Conservation (phyloP, 2,329 filamentous ascomycete species). For the Arachnomyces sp. region DNA sequence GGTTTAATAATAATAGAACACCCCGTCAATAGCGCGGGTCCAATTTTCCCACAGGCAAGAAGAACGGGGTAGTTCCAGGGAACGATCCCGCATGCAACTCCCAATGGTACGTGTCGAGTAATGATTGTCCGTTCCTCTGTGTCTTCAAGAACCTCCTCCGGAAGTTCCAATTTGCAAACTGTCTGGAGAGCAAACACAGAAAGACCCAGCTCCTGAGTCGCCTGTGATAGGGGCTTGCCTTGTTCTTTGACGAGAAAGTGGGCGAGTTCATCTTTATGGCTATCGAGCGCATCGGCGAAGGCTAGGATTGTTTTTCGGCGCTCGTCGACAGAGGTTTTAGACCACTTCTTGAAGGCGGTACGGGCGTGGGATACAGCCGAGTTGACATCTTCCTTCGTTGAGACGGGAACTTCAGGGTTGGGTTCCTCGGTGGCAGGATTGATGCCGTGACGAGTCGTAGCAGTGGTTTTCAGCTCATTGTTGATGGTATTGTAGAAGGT, state of each 20-base stretch:
- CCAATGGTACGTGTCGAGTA: conserved; percentile 31
- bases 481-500: conserved; percentile 47
- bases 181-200: conserved; percentile 14
- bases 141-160: conserved; percentile 42
- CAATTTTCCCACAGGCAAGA: conserved; percentile 43
- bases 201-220: conserved; percentile 20
- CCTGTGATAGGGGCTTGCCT: conserved; percentile 30
- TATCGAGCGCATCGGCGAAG: conserved; percentile 28
- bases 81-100: conserved; percentile 45
- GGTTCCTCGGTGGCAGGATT: conserved; percentile 45
- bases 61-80: conserved; percentile 50
- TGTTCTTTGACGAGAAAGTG: conserved; percentile 36
- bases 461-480: conserved; percentile 38
- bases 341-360: conserved; percentile 42
- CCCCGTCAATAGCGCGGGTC: conserved; percentile 42
- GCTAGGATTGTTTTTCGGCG: conserved; percentile 24
- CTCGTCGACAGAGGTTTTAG: conserved; percentile 25
- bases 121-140: conserved; percentile 30
- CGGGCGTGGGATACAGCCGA: conserved; percentile 42
- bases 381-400: conserved; percentile 42
- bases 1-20: conserved; percentile 49
- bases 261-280: conserved; percentile 27
- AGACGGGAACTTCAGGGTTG: conserved; percentile 45
- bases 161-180: conserved; percentile 26
- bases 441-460: conserved; percentile 39